These are phyloP conservation scores for Starmerella stellata DNA, from an alignment of 805 yeast species.

Conservation along the genomic window DNA sequence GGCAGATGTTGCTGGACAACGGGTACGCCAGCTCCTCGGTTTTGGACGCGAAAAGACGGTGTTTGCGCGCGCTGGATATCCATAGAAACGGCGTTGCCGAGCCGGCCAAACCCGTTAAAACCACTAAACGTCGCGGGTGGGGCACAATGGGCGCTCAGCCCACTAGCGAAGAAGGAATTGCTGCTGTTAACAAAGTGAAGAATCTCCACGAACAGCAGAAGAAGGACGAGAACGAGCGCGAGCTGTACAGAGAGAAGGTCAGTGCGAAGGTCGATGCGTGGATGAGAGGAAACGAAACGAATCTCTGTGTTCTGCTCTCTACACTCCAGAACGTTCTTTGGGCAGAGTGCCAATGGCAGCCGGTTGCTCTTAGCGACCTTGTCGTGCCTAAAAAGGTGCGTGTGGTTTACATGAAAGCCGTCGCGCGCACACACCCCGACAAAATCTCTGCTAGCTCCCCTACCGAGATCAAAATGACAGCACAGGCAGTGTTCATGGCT, in stretches of 20 bases:
- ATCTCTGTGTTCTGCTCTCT: constrained; percentile 58
- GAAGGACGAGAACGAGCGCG: constrained; percentile 38
- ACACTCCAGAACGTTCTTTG: constrained; percentile 50
- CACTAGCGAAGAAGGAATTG: constrained; percentile 22
- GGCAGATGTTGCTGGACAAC: constrained; percentile 43
- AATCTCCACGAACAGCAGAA: constrained; percentile 31
- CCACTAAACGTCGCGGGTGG: constrained; percentile 15
- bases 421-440: constrained; percentile 67
- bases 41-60: constrained; percentile 70
- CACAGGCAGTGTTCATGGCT: constrained; percentile 69
- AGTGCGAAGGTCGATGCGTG: constrained; percentile 38
- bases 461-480: constrained; percentile 60
- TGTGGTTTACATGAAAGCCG: constrained; percentile 63
- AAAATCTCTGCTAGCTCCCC: constrained; percentile 44
- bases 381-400: constrained; percentile 83
- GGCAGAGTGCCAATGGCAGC: constrained; percentile 49
- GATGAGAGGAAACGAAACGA: constrained; percentile 62
- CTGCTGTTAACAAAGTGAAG: constrained; percentile 37
- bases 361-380: constrained; percentile 50
- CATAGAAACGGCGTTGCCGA: constrained; percentile 23
- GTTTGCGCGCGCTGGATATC: constrained; percentile 48
- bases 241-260: constrained; percentile 45
- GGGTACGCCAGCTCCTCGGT: constrained; percentile 47
- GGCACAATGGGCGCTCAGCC: constrained; percentile 17
- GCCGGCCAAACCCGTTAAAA: constrained; percentile 4